Evolutionary conservation across 1,284 basidiomycete species (phyloP).

Genomic region (Golubevia sp.): DNA sequence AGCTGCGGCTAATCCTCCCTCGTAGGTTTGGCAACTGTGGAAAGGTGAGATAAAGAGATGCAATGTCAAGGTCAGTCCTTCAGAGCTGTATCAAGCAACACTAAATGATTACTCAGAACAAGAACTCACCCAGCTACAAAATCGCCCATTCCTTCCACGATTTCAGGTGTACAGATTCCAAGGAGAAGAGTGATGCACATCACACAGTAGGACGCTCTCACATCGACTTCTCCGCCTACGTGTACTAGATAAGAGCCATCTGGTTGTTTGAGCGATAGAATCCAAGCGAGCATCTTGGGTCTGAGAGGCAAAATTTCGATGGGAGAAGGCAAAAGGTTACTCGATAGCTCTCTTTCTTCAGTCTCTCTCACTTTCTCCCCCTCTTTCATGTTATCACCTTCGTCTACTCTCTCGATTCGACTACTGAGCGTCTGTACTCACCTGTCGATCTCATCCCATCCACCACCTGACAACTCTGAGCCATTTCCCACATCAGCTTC

Average conservation of each 20-base stretch:
- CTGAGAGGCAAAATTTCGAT: not conserved
- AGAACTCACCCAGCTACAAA: slow-evolving; percentile 63
- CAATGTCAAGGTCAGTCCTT: too few relatives aligned
- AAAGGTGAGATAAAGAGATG: slow-evolving; percentile 6
- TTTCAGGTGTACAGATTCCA: slow-evolving; percentile 83
- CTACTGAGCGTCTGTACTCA: slow-evolving; percentile 7
- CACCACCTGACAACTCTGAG: slow-evolving; percentile 58
- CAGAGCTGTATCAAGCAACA: too few relatives aligned
- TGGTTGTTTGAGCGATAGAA: slow-evolving; percentile 87
- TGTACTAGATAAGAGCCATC: slow-evolving; percentile 94
- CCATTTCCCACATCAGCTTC: slow-evolving; percentile 65
- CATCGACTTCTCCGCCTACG: slow-evolving; percentile 86
- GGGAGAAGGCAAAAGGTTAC: not conserved
- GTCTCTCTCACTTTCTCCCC: not conserved
- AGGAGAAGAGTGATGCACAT: slow-evolving; percentile 73
- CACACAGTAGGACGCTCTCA: slow-evolving; percentile 79
- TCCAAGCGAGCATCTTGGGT: slow-evolving; percentile 79
- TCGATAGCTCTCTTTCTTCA: not conserved
- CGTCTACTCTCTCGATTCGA: too few relatives aligned
- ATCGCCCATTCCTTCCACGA: slow-evolving; percentile 68
- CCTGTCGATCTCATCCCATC: slow-evolving; percentile 62
- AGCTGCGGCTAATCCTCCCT: slow-evolving; percentile 50
- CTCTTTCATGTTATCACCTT: too few relatives aligned
- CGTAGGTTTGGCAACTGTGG: slow-evolving; percentile 57
- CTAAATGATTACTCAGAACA: not conserved